Conservation (phyloP, 2,329 filamentous ascomycete species). For the Phoma herbarum region DNA sequence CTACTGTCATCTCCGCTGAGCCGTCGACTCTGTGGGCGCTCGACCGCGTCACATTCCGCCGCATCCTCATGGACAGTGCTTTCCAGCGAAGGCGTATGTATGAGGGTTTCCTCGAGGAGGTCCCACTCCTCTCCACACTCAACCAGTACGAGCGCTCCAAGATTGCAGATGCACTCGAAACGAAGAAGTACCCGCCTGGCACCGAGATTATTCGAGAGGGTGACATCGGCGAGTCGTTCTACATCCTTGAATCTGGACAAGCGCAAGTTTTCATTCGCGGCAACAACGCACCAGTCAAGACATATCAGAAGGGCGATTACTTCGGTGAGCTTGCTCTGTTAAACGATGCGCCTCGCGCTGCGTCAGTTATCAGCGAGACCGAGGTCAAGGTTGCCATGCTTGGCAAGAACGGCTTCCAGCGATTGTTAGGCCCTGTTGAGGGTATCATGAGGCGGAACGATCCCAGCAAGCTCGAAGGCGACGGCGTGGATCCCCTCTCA, state of each 20-base stretch:
- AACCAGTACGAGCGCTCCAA: conserved; percentile 95
- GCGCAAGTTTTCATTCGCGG: conserved; percentile 88
- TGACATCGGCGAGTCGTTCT: conserved; percentile 91
- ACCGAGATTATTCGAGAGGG: conserved; percentile 90
- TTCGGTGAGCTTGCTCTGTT: conserved; percentile 95
- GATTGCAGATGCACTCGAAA: conserved; percentile 95
- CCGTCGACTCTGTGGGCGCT: conserved; percentile 89
- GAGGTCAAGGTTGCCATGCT: conserved; percentile 93
- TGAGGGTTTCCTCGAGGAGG: conserved; percentile 94
- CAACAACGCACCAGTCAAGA: conserved; percentile 73
- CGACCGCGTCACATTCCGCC: conserved; percentile 94
- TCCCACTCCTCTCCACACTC: conserved; percentile 81
- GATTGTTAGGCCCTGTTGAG: conserved; percentile 90
- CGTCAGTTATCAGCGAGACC: conserved; percentile 82
- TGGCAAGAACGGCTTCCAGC: conserved; percentile 93
- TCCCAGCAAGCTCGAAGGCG: conserved; percentile 55
- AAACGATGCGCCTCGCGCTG: conserved; percentile 91
- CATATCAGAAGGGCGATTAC: conserved; percentile 91
- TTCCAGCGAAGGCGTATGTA: conserved; percentile 97
- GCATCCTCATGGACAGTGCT: conserved; percentile 97
- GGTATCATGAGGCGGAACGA: conserved; percentile 88
- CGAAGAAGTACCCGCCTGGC: conserved; percentile 81
- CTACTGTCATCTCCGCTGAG: conserved; percentile 88
- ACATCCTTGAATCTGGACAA: conserved; percentile 85
- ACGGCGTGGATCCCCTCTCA: conserved; percentile 69